Evolutionary conservation across 805 yeast species (phyloP), one percentile per base, ranked within the genome.

Genomic region (Ogataea polymorpha): DNA sequence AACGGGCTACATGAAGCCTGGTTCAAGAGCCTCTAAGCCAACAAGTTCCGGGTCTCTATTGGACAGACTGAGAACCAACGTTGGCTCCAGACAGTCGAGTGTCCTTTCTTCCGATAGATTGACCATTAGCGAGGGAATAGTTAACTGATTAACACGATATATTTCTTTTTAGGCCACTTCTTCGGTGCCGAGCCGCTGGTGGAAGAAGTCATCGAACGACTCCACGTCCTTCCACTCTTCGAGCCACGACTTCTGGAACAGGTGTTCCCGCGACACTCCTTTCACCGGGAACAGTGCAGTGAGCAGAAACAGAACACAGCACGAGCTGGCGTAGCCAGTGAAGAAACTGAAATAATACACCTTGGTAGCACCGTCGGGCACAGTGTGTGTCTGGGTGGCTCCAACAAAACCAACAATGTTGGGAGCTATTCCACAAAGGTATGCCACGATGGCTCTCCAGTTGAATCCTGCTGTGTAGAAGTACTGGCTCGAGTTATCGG

Each of bases 401-500:
- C 95, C 88, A 6, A 82, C 91, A 53, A 88, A 88, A 2, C 96
- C 96, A 15, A 84, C 84, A 56, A 88, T 81, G 55, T 87, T 88
- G 34, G 95, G 93, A 25, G 79, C 67, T 44, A 89, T 81, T 41
- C 96, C 96, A 50, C 81, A 72, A 49, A 88, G 60, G 59, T 88
- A 88, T 1, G 96, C 93, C 23, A 72, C 77, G 50, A 77, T 80
- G 2, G 91, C 96, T 60, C 95, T 73, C 93, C 95, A 86, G 59
- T 87, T 86, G 61, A 77, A 53, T 28, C 96, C 96, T 23, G 55
- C 63, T 54, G 75, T 72, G 65, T 76, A 87, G 65, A 73, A 74
- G 66, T 88, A 89, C 6, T 71, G 57, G 23, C 66, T 65, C 5
- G 63, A 59, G 12, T 61, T 62, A 49, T 57, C 54, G 30, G 71